Base-by-base conservation (phyloP, 1,139 yeast species). In the Dujonia santamariae region DNA sequence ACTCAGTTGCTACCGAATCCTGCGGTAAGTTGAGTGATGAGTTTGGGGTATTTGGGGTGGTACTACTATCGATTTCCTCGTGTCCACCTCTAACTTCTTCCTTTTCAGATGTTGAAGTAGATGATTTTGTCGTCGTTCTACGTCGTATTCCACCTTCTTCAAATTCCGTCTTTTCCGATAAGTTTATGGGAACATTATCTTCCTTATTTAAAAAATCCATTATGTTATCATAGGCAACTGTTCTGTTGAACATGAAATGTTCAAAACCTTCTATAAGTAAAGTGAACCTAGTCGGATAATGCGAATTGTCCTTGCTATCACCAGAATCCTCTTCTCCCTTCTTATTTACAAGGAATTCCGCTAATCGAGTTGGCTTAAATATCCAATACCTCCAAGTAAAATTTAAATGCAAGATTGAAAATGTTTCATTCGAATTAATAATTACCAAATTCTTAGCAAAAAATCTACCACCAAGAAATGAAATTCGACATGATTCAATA, bases 371-470 rank as follows among this genome's bases (percentile, higher is more conserved):
- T 14, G 64, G 54, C 4, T 64, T 63, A 36, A 85, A 50, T 14
- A 68, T 63, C 97, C 97, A 92, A 54, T 87, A 92, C 40, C 95
- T 58, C 97, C 97, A 92, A 0, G 95, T 85, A 21, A 92, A 53
- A 44, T 78, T 76, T 3, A 90, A 80, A 42, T 81, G 80, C 16
- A 85, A 69, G 2, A 85, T 67, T 6, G 87, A 74, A 2, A 85
- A 54, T 2, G 95, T 78, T 42, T 78, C 78, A 56, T 90, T 84
- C 31, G 78, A 67, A 9, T 87, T 84, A 8, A 83, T 74, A 16
- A 86, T 67, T 2, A 85, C 74, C 19, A 88, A 53, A 52, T 88
- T 87, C 47, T 82, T 85, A 51, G 88, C 77, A 53, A 85, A 78
- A 3, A 92, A 39, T 23, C 96, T 72, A 0, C 97, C 97, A 2